Evolutionary conservation across 345 rosid genomes (phyloP), one percentile per base, ranked within the genome.

Genomic region (Fremontodendron californicum): DNA sequence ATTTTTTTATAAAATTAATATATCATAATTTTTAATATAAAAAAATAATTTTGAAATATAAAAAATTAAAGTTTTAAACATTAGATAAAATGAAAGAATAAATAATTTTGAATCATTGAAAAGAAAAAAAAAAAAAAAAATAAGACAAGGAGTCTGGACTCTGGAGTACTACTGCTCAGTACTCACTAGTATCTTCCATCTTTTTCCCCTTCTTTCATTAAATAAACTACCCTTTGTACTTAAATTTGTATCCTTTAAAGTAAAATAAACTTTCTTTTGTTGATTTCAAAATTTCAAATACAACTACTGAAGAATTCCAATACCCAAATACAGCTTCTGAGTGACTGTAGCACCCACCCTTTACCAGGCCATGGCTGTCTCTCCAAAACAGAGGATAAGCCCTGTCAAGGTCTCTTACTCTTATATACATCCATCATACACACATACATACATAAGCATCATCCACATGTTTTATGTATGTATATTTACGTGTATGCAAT

Each of bases 351-450:
- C 62, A 55, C 0, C 12, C 61, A 9, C 16, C 62, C 1, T 51
- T 51, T 7, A 7, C 58, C 8, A 25, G 1, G 25, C 74, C 61
- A 71, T 49, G 43, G 60, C 75, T 31, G 10, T 71, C 25, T 49
- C 75, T 51, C 61, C 75, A 29, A 27, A 69, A 40, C 57, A 70
- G 16, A 46, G 57, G 18, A 27, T 29, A 29, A 45, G 25, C 74
- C 35, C 23, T 15, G 57, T 48, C 57, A 46, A 70, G 25, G 37
- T 46, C 74, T 70, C 40, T 70, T 27, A 1, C 23, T 48, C 23
- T 29, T 70, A 46, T 13, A 67, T 0, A 0, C 51, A 21, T 21
- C 0, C 46, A 19, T 19, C 70, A 18, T 62, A 13, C 19, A 46
- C 2, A 13, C 16, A 19, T 48, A 42, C 72, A 67, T 43, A 23